Conservation (phyloP, 331 rosid species). For the Erythrophleum ivorense region DNA sequence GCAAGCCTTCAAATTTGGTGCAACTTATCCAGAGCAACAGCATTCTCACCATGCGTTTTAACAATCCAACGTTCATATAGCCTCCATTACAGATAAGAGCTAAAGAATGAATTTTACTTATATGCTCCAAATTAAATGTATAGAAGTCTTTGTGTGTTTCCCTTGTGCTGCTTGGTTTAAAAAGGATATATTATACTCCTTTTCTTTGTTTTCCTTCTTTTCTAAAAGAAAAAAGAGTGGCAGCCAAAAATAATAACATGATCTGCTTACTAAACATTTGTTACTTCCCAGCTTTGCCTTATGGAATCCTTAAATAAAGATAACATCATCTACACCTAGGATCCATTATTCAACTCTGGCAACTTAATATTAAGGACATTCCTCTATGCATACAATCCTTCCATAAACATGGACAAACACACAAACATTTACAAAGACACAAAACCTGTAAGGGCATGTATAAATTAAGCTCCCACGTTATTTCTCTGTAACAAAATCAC, state of each 20-base stretch:
- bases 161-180: neutral
- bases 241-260: neutral
- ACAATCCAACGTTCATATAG: neutral
- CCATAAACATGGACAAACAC: conserved; percentile 5
- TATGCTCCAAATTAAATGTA: neutral
- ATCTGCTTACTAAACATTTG: neutral
- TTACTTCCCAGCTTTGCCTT: conserved; percentile 13
- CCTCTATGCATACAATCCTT: conserved; percentile 3
- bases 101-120: neutral
- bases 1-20: neutral
- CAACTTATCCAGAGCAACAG: neutral
- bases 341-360: conserved; percentile 19
- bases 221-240: neutral
- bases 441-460: neutral
- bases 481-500: conserved; percentile 8
- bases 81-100: neutral
- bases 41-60: neutral
- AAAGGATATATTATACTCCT: neutral
- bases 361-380: conserved; percentile 4
- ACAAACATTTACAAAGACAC: too few relatives aligned
- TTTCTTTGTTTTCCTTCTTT: neutral
- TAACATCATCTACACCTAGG: conserved; percentile 18
- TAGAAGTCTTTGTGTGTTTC: neutral
- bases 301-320: conserved; percentile 6
- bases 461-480: conserved; percentile 1